Conservation (phyloP, 129 eudicot species). For the Silybum marianum region DNA sequence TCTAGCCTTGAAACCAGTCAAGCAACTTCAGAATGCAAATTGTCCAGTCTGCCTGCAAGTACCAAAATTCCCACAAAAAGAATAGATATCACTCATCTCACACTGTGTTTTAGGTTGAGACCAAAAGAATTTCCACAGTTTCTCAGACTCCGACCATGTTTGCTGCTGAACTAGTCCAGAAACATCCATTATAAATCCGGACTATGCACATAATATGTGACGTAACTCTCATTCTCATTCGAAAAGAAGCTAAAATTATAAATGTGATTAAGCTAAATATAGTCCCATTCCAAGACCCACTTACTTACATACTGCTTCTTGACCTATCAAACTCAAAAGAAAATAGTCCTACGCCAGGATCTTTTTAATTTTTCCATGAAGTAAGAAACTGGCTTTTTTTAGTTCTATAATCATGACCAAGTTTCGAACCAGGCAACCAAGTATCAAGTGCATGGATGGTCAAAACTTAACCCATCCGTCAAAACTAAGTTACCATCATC, state of each 20-base stretch:
- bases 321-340: slow-evolving; percentile 27
- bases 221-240: slow-evolving; percentile 55
- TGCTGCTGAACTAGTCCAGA: slow-evolving; percentile 42
- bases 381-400: slow-evolving; percentile 21
- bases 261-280: slow-evolving; percentile 35
- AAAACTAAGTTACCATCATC: slow-evolving; percentile 61
- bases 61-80: slow-evolving; percentile 55
- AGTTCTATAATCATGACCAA: slow-evolving; percentile 45
- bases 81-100: slow-evolving; percentile 46
- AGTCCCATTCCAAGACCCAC: slow-evolving; percentile 48
- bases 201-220: slow-evolving; percentile 37
- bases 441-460: slow-evolving; percentile 62
- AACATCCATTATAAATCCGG: slow-evolving; percentile 45
- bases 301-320: slow-evolving; percentile 23
- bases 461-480: slow-evolving; percentile 53
- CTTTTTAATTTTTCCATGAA: slow-evolving; percentile 31
- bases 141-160: slow-evolving; percentile 31
- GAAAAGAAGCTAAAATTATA: slow-evolving; percentile 45
- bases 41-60: slow-evolving; percentile 31
- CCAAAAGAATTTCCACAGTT: slow-evolving; percentile 53
- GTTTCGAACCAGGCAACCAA: slow-evolving; percentile 65
- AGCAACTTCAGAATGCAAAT: slow-evolving; percentile 37
- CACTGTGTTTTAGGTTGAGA: slow-evolving; percentile 46
- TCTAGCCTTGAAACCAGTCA: slow-evolving; percentile 38
- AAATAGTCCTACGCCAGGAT: slow-evolving; percentile 38